Evolutionary conservation across 1,284 basidiomycete species (phyloP), one percentile per base, ranked within the genome.

Genomic region (Ustilago xerochloae): DNA sequence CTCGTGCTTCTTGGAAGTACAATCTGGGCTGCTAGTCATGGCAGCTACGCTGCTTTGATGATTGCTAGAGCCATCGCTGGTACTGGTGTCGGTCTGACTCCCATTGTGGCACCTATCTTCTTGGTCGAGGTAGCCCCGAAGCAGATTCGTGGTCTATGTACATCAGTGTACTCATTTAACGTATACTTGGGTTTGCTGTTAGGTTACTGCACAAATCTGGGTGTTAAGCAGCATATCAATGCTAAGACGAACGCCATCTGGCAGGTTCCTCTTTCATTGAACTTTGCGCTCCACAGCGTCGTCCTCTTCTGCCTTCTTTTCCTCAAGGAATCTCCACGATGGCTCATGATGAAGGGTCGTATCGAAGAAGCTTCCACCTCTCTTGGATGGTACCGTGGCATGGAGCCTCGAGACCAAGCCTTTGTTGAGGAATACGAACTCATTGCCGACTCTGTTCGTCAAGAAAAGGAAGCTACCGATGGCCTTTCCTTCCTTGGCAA

Each of bases 291-390:
- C 8, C 70, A 74, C 41, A n/a, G 33, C 4, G 61, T 89, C 72
- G 77, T 86, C 33, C 58, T 79, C 18, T 38, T 88, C 73, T 85
- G 87, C 79, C 85, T 73, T 52, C 77, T 80, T 45, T 86, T 89
- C 64, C 85, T 89, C 55, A 89, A 90, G 85, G 82, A 90, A 86
- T 94, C 93, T 18, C 93, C 93, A 15, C 92, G 93, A 84, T 94
- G 88, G 88, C 89, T 90, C 53, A 88, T 94, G 86, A 91, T 91
- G 87, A 87, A 88, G 67, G 90, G 89, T 30, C 87, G 87, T 39
- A 85, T 90, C 57, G 89, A 87, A 4, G 58, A 69, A 6, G 84
- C 92, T 4, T 87, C 93, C 58, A 79, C 86, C 13, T 89, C 91
- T 59, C 88, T 94, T 13, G 49, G 35, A 13, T 74, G 59, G 65